Evolutionary conservation across 148 eudicot genomes (phyloP).

Genomic region (Gaultheria prostrata): DNA sequence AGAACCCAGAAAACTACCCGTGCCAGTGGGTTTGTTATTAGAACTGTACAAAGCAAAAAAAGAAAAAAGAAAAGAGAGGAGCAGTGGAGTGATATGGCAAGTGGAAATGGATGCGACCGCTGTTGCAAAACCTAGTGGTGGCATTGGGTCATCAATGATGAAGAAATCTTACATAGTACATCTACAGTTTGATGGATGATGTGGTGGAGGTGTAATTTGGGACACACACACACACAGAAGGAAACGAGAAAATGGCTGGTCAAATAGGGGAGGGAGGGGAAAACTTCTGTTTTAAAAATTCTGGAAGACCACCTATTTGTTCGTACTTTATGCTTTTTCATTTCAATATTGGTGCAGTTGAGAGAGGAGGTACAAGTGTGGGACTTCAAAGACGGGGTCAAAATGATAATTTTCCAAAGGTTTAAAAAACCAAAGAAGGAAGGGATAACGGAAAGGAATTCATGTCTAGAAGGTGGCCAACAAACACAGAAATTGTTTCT

Average conservation of each 20-base stretch:
- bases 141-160: not conserved
- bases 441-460: not conserved
- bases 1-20: not conserved
- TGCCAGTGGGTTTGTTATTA: not conserved
- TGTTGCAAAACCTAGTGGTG: not conserved
- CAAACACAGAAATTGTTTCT: not conserved
- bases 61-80: not conserved
- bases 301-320: not conserved
- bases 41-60: not conserved
- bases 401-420: not conserved
- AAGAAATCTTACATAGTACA: not conserved
- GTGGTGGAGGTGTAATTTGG: not conserved
- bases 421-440: not conserved
- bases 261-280: not conserved
- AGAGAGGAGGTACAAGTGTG: not conserved
- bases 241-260: not conserved
- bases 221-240: not conserved
- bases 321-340: not conserved
- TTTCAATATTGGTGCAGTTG: not conserved
- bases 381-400: not conserved
- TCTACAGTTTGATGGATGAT: not conserved
- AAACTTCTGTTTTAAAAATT: too few species aligned
- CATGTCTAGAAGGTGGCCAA: not conserved
- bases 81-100: not conserved
- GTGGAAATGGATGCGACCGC: not conserved